These are phyloP conservation scores for Stachybotrys chartarum DNA, from an alignment of 2,329 filamentous ascomycete species.

Conservation along the genomic window DNA sequence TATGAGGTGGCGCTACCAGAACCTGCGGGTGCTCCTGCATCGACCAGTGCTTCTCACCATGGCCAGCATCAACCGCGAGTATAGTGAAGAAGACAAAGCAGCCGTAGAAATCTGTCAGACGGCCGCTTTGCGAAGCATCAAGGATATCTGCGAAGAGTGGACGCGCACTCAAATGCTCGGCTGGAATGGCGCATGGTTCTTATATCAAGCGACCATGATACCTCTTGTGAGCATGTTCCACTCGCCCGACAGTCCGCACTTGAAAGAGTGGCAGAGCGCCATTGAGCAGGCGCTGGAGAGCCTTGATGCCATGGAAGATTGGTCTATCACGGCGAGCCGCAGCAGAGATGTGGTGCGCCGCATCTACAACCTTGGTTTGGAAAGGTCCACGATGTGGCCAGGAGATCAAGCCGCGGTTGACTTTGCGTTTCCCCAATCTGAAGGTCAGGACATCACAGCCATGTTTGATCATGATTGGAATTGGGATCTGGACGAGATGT, in stretches of 20 bases:
- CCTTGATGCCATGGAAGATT: conserved; percentile 57
- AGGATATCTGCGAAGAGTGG: conserved; percentile 65
- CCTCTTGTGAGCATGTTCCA: conserved; percentile 69
- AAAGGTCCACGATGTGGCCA: conserved; percentile 17
- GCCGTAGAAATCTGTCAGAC: conserved; percentile 22
- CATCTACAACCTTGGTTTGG: conserved; percentile 57
- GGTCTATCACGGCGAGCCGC: conserved; percentile 55
- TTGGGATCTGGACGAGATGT: conserved; percentile 44
- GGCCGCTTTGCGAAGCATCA: conserved; percentile 60
- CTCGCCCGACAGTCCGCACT: conserved; percentile 46
- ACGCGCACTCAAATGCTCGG: conserved; percentile 68
- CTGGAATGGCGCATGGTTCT: conserved; percentile 77
- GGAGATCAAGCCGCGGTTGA: conserved; percentile 26
- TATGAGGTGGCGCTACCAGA: conserved; percentile 79
- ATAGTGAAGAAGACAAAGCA: background rate
- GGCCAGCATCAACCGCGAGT: conserved; percentile 53
- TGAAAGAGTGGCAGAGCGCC: conserved; percentile 47
- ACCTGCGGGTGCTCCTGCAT: conserved; percentile 69
- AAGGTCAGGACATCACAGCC: conserved; percentile 44
- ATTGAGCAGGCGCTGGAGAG: conserved; percentile 53
- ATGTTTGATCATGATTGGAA: conserved; percentile 46
- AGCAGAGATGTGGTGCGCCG: conserved; percentile 56
- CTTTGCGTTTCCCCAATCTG: conserved; percentile 44
- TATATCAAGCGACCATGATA: conserved; percentile 75
- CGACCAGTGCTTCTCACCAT: conserved; percentile 64